Percentiles rank a stretch among this genome's conserved stretches.
Conservation (phyloP, 2,329 filamentous ascomycete species). For the Madurella mycetomatis region DNA sequence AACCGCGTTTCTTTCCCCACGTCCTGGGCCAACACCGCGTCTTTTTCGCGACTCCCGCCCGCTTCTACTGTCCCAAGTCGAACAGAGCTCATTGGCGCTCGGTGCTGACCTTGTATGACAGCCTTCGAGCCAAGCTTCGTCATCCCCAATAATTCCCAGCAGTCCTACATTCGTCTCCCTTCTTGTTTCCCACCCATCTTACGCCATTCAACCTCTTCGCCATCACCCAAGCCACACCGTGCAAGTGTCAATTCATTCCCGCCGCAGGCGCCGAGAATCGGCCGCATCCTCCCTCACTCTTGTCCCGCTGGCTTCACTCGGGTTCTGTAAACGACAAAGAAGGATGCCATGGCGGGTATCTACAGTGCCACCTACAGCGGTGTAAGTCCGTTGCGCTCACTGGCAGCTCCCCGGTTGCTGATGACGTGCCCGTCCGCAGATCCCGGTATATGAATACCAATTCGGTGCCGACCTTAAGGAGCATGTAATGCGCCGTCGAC, state of each 20-base stretch:
- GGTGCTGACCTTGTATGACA: neutral
- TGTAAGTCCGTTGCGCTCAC: constrained; percentile 43
- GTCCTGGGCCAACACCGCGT: constrained; percentile 18
- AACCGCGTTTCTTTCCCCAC: constrained; percentile 22
- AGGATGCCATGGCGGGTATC: constrained; percentile 43
- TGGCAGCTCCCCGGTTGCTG: constrained; percentile 1
- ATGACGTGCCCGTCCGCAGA: constrained; percentile 47
- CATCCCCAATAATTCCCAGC: no score
- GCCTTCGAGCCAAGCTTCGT: neutral
- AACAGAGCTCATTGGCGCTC: constrained; percentile 12
- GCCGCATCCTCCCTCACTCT: no score
- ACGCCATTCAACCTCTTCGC: no score
- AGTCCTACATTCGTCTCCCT: no score
- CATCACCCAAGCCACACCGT: no score
- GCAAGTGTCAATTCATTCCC: no score
- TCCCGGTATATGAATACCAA: constrained; percentile 92
- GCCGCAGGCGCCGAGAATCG: no score
- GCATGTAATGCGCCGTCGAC: constrained; percentile 92
- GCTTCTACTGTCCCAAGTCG: constrained; percentile 6
- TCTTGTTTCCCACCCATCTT: no score
- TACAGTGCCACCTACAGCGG: constrained; percentile 68
- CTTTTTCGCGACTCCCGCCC: constrained; percentile 22
- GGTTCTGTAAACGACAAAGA: constrained; percentile 7
- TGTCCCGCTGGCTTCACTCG: no score
- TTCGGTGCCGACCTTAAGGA: constrained; percentile 71